Evolutionary conservation across 805 yeast genomes (phyloP), one percentile per base, ranked within the genome.

Genomic region (Zygosaccharomyces rouxii): DNA sequence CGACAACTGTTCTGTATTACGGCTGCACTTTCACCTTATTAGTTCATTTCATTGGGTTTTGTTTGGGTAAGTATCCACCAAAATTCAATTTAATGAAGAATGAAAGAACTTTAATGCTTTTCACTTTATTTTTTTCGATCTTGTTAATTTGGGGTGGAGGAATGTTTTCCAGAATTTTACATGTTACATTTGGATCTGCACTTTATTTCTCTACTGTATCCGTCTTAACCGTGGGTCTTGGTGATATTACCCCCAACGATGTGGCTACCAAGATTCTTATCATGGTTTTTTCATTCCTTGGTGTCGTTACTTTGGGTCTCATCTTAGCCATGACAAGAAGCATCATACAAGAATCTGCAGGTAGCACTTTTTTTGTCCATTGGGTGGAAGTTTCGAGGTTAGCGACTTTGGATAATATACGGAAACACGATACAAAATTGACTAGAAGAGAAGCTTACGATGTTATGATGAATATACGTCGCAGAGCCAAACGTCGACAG

Each of bases 101-200:
- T 28, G 96, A 89, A 64, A 76, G 90, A 53, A 79, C 82, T 10
- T 71, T 89, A 51, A 87, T 89, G 82, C 62, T 80, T 5, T 86
- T 84, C 59, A 83, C 86, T 4, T 73, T 84, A n/a, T 55, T 77
- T 2, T 70, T 86, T 26, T 76, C 84, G 1, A 56, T 79, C 4
- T 88, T 95, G 95, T 67, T 86, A 18, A 74, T 81, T 2, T 73
- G 83, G 64, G 96, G 96, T 9, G 77, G 86, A 1, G 84, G 79
- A 1, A 62, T 80, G 56, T 81, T 80, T 55, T 70, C 78, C 0
- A 57, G 67, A 3, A 48, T 81, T 40, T 54, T 80, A 35, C 62
- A 71, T 37, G 58, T 80, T 7, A 70, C 75, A 1, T 86, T 76
- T 60, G 89, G 89, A 0, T 73, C 80, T n/a, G 80, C 86, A 0